A percentile compares a stretch with the other conserved stretches of the same genome.
Conservation (phyloP, 1,284 basidiomycete genomes). For the Microstroma glucosiphilum region DNA sequence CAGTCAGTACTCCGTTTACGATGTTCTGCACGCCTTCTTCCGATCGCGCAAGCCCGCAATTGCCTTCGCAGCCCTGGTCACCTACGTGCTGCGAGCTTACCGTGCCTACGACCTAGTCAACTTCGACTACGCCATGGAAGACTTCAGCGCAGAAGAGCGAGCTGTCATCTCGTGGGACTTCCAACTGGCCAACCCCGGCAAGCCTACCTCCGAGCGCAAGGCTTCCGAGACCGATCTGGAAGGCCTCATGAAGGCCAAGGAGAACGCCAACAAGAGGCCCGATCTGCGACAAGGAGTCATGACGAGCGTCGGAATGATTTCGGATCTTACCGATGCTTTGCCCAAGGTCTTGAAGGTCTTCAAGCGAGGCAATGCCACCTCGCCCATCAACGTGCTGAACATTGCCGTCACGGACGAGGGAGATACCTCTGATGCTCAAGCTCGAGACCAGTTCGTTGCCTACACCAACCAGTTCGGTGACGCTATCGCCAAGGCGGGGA, state of each 20-base stretch:
- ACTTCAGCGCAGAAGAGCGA: slow-evolving; percentile 61
- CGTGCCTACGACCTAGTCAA: slow-evolving; percentile 86
- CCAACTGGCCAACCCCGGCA: slow-evolving; percentile 60
- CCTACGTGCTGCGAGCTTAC: slow-evolving; percentile 92
- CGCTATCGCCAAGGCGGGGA: slow-evolving; percentile 67
- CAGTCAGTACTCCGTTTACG: slow-evolving; percentile 92
- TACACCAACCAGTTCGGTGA: slow-evolving; percentile 68
- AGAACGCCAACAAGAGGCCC: slow-evolving; percentile 16
- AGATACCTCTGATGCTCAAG: slow-evolving; percentile 69
- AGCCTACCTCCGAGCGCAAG: slow-evolving; percentile 44
- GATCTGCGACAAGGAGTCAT: slow-evolving; percentile 47
- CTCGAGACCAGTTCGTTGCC: slow-evolving; percentile 67
- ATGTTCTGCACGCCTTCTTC: slow-evolving; percentile 95
- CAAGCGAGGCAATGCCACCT: slow-evolving; percentile 12
- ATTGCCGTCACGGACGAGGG: slow-evolving; percentile 60
- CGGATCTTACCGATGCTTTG: slow-evolving; percentile 38
- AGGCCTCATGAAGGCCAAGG: slow-evolving; percentile 30
- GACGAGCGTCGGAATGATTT: slow-evolving; percentile 40
- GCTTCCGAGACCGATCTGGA: slow-evolving; percentile 44
- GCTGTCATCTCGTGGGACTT: slow-evolving; percentile 49
- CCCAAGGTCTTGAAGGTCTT: slow-evolving; percentile 40
- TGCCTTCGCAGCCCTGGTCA: slow-evolving; percentile 84
- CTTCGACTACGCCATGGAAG: slow-evolving; percentile 74
- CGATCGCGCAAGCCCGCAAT: slow-evolving; percentile 61
- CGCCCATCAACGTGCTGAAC: slow-evolving; percentile 66